Base-by-base conservation (phyloP, 1,139 yeast genomes). In the Pichia sp. region DNA sequence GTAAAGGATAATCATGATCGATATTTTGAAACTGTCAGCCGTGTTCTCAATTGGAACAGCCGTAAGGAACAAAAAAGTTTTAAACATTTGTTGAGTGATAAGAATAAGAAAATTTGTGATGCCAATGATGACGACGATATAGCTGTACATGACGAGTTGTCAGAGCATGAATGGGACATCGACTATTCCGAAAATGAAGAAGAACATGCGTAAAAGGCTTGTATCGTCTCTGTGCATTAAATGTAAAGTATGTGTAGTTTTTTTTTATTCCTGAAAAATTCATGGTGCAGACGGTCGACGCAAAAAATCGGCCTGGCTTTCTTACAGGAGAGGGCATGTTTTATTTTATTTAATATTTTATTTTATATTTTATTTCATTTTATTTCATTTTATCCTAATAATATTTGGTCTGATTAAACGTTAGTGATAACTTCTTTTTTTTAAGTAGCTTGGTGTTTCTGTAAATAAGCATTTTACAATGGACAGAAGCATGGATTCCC, bases 1-100 rank as follows among this genome's bases (percentile, higher is more conserved):
- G 89, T 88, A 4, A 80, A 83, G 53, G 78, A 89, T 1, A 77
- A 85, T 5, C 80, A 82, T 50, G 84, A 86, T 2, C 96, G 87
- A 65, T 89, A 87, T 65, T 81, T 88, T 58, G 93, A 87, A 63
- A 82, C 89, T 59, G 95, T 88, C 14, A 83, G 91, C 60, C 73
- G 95, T 49, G 87, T 89, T 47, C 72, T 89, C 64, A 85, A 87
- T 66, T 89, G 96, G 96, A 89, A 89, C 65, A 85, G 77, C 18
- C 75, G 96, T 55, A 91, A 87, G 63, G 82, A 78, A 58, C 96
- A 88, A 67, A 84, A 84, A 60, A 87, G 95, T 4, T 85, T 87
- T 65, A 73, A 76, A 8, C 79, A 76, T 60, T 65, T 77, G 53
- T 63, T 80, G 43, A 76, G 81, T 47, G 76, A 73, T 31, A 73